These are phyloP conservation scores for Arxiozyma slooffiae DNA, from an alignment of 1,139 yeast species.

Conservation along the genomic window DNA sequence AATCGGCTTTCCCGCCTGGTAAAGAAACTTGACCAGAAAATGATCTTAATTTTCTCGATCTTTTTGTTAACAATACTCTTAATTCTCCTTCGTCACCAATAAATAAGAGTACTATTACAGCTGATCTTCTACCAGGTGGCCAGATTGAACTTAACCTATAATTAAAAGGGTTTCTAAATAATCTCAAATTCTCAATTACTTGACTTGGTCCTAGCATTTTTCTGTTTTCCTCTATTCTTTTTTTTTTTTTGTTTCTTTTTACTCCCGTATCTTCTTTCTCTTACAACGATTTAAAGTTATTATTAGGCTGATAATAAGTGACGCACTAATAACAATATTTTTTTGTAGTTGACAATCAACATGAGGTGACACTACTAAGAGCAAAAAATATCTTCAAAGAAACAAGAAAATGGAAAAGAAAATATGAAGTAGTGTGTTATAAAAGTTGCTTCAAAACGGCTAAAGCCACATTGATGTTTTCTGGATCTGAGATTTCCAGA, in stretches of 20 bases:
- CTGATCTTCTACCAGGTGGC: slow-evolving; percentile 49
- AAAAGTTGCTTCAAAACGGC: too few species aligned
- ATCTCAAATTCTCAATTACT: slow-evolving; percentile 15
- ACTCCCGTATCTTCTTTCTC: neutral
- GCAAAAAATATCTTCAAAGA: too few species aligned
- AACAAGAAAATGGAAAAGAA: too few species aligned
- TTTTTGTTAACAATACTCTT: slow-evolving; percentile 63
- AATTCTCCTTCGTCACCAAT: slow-evolving; percentile 64
- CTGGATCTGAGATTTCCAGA: too few species aligned
- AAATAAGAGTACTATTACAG: slow-evolving; percentile 65
- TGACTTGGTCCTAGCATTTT: slow-evolving; percentile 13
- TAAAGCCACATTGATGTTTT: too few species aligned
- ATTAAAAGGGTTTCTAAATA: slow-evolving; percentile 13
- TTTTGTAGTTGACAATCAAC: too few species aligned
- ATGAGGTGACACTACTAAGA: too few species aligned
- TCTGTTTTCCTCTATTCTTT: too few species aligned
- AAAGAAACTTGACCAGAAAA: slow-evolving; percentile 84
- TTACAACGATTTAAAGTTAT: neutral
- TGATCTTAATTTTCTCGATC: slow-evolving; percentile 56
- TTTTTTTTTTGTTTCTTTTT: neutral
- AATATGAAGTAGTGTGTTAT: too few species aligned
- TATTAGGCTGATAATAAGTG: too few species aligned
- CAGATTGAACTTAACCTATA: slow-evolving; percentile 27
- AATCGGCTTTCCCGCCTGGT: slow-evolving; percentile 84
- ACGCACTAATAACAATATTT: neutral